Evolutionary conservation across 768 basidiomycete species (phyloP), one percentile per base, ranked within the genome.

Genomic region (Leucocoprinus leucothites): DNA sequence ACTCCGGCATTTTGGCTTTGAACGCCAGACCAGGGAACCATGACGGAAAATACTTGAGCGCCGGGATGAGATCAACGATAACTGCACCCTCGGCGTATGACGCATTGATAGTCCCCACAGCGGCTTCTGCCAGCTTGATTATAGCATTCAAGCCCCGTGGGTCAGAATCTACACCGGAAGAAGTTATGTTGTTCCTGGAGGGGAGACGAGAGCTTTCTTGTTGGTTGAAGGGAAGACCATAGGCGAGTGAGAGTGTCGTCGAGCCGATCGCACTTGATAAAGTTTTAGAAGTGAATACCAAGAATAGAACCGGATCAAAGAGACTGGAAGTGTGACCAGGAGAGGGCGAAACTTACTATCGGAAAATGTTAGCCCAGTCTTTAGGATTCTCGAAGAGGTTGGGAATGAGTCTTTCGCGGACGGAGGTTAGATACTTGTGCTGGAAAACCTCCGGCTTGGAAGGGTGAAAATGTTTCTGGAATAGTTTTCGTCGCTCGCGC

Each of bases 1-100:
- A 75, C 9, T 59, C 53, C 24, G 64, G 62, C 3, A 76, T 77
- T 48, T 67, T 69, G 28, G 65, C 64, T 60, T 78, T 70, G 55
- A 79, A 80, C 2, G 69, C 70, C 13, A 74, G 72, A 0, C 79
- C 78, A 11, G 77, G 78, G 9, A 80, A 35, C 75, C 76, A 80
- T 35, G 58, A 64, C 0, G 79, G 79, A n/a, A 81, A 57, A 35
- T 75, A 66, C 61, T 72, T 71, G 55, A 80, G 58, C 3, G 49
- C 28, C 8, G 66, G 65, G 11, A 67, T 49, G 9, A 63, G 49
- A 48, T 71, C 68, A 13, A 72, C 72, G 2, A 72, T 47, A 51
- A 65, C 70, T 3, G 56, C 60, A 0, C 69, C 70, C 5, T 69
- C 68, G 9, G 59, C 48, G 0, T 60, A 60, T 1, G 66, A 62